Evolutionary conservation across 805 yeast genomes (phyloP).

Genomic region (Danielozyma ontarioensis): DNA sequence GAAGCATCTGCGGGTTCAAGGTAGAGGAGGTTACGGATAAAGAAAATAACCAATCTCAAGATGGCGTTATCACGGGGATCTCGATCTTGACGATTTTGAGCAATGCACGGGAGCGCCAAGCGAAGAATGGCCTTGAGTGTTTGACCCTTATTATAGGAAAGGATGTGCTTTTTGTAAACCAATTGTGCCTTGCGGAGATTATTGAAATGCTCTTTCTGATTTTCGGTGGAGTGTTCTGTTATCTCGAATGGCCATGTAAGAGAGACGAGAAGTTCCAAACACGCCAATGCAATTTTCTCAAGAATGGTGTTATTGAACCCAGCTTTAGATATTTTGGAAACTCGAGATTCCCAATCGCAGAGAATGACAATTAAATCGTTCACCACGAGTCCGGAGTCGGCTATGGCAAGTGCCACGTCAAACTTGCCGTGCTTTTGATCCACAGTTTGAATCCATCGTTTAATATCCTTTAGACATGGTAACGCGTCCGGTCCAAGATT

Average conservation of each 20-base stretch:
- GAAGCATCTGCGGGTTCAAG: conserved; percentile 68
- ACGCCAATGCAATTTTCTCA: conserved; percentile 64
- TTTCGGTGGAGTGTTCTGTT: conserved; percentile 47
- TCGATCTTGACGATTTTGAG: conserved; percentile 49
- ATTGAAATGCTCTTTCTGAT: conserved; percentile 53
- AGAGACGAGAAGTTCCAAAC: conserved; percentile 75
- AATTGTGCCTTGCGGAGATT: conserved; percentile 64
- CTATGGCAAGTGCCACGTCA: conserved; percentile 86
- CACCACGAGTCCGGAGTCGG: conserved; percentile 67
- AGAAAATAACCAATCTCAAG: conserved; percentile 62
- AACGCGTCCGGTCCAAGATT: conserved; percentile 83
- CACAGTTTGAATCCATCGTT: conserved; percentile 79
- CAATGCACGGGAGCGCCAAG: conserved; percentile 58
- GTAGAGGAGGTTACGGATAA: conserved; percentile 72
- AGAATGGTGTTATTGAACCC: conserved; percentile 27
- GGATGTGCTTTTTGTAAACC: conserved; percentile 62
- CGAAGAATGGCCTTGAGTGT: conserved; percentile 67
- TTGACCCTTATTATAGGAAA: conserved; percentile 54
- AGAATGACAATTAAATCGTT: conserved; percentile 74
- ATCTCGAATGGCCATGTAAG: conserved; percentile 82
- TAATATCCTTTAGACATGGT: conserved; percentile 82
- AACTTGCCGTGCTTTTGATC: conserved; percentile 68
- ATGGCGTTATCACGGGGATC: conserved; percentile 68
- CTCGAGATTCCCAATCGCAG: conserved; percentile 58
- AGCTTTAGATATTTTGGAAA: conserved; percentile 21